phyloP scores from a whole-genome alignment of 129 eudicot genomes.

The Chrysanthemum seticuspe region DNA sequence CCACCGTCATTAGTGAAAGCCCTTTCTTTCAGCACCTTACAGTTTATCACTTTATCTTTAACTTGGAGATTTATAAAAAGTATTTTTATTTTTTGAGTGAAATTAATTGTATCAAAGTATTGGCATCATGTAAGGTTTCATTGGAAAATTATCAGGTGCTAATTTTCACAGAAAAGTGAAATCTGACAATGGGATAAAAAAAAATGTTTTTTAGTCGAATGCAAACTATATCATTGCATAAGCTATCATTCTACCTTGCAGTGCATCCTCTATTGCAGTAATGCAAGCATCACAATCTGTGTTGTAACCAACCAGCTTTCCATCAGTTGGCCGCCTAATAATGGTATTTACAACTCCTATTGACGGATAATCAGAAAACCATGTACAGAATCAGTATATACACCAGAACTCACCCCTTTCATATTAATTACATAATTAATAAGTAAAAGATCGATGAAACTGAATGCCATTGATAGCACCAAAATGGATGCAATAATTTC shows the following conservation, averaged over 20 bases:
- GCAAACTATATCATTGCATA: not conserved
- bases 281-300: conserved; percentile 85
- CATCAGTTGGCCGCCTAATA: conserved; percentile 69
- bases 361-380: conserved; percentile 38
- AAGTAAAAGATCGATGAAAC: conserved; percentile 13
- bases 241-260: conserved; percentile 47
- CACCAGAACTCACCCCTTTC: conserved; percentile 9
- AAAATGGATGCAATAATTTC: not conserved
- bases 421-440: not conserved
- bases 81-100: not conserved
- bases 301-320: conserved; percentile 81
- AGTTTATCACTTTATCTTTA: not conserved
- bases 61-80: not conserved
- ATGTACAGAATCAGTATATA: conserved; percentile 12
- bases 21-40: not conserved
- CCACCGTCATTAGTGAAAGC: not conserved
- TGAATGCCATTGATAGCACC: not conserved
- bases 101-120: not conserved
- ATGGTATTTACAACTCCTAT: conserved; percentile 92
- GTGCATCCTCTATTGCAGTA: conserved; percentile 80
- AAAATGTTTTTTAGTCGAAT: not conserved
- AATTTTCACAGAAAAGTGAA: not conserved
- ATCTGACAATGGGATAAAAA: not conserved
- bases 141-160: not conserved
- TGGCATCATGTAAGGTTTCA: not conserved